Evolutionary conservation across 176 grass and related monocot species (phyloP), one percentile per base, ranked within the genome.

Genomic region (Bromus sterilis): DNA sequence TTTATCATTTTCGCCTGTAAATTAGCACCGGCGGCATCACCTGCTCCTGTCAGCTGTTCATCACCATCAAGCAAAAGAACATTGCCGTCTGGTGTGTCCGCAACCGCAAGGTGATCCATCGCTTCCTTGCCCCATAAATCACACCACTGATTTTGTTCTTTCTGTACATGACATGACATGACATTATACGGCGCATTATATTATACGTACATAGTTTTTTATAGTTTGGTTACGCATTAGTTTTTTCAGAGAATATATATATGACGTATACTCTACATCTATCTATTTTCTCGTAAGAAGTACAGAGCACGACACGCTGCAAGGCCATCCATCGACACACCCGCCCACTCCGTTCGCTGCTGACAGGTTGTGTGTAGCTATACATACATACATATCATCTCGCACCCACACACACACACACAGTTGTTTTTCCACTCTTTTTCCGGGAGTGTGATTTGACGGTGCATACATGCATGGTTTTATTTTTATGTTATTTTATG

Each of bases 391-490:
- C 48, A 39, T 39, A n/a, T 9, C 37, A 39, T 66, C 64, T 33
- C 61, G 4, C 24, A 33, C 0, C 3, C 13, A 16, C 9, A 9
- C 55, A 6, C 18, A 39, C 41, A 28, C 42, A 51, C 15, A 49
- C 76, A 80, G 13, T 44, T 75, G 39, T 14, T 75, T 35, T 29
- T 2, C 9, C 20, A 46, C 9, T 48, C 48, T 21, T 53, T 46
- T 49, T 73, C 4, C 4, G 42, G 70, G 77, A 61, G 9, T 11
- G 6, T 59, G 82, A 89, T 81, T 77, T 89, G 87, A 85, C 77
- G 62, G 66, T 42, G 69, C 87, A 34, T 41, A 76, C 87, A 34
- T 41, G 26, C n/a, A n/a, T n/a, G 68, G 25, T 49, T 11, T 73
- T 32, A 66, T 57, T 60, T n/a, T n/a, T n/a, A n/a, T n/a, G n/a